These are phyloP conservation scores for Fomitopsis palustris DNA, from an alignment of 1,284 basidiomycete genomes.

Conservation along the genomic window DNA sequence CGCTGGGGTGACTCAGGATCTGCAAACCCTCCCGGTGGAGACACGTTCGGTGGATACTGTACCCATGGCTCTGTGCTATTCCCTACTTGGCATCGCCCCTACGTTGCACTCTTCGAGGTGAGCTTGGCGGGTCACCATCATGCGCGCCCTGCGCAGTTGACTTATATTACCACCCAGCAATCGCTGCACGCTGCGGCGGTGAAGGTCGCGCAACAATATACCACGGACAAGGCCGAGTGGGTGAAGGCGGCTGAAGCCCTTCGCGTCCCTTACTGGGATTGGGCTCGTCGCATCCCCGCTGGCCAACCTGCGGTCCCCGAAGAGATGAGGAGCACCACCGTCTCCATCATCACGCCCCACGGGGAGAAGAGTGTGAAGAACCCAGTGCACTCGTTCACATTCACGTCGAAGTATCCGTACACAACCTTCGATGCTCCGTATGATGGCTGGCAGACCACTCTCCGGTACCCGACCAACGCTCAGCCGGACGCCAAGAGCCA, in stretches of 20 bases:
- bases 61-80: slow-evolving; percentile 47
- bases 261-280: slow-evolving; percentile 51
- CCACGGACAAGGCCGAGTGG: slow-evolving; percentile 31
- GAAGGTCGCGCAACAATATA: slow-evolving; percentile 39
- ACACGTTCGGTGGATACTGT: slow-evolving; percentile 42
- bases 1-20: slow-evolving; percentile 38
- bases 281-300: slow-evolving; percentile 35
- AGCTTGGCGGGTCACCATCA: slow-evolving; percentile 2
- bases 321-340: slow-evolving; percentile 34
- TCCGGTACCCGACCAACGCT: slow-evolving; percentile 35
- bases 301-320: slow-evolving; percentile 35
- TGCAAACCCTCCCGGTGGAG: slow-evolving; percentile 5
- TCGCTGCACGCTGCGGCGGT: slow-evolving; percentile 35
- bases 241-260: slow-evolving; percentile 35
- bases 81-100: slow-evolving; percentile 52
- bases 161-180: slow-evolving; percentile 34
- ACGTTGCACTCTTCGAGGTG: slow-evolving; percentile 48
- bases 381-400: slow-evolving; percentile 41
- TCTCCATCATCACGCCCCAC: slow-evolving; percentile 36
- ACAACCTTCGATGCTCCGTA: slow-evolving; percentile 35
- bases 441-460: slow-evolving; percentile 35
- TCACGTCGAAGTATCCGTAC: slow-evolving; percentile 35
- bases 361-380: slow-evolving; percentile 37
- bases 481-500: slow-evolving; percentile 29
- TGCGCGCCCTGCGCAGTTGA: neutral